phyloP scores from a whole-genome alignment of 2,329 filamentous ascomycete species.

The Nothophoma quercina region DNA sequence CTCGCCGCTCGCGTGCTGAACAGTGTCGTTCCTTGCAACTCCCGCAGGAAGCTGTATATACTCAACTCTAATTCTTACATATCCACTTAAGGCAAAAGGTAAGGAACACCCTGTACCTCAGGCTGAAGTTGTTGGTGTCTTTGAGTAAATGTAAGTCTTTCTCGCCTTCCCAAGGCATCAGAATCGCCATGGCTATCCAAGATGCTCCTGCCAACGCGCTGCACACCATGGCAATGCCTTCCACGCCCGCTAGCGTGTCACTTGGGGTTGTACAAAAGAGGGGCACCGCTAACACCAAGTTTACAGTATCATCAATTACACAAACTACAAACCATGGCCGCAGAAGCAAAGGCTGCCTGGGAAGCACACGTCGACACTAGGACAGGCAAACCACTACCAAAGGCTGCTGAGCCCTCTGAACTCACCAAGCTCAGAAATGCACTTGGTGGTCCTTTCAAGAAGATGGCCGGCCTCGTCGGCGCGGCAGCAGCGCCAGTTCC shows the following conservation, averaged over 20 bases:
- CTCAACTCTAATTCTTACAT: neutral
- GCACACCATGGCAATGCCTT: neutral
- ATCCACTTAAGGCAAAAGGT: neutral
- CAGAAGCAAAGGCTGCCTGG: slow-evolving; percentile 36
- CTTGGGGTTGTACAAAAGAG: neutral
- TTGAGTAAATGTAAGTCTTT: slow-evolving; percentile 16
- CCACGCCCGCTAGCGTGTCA: neutral
- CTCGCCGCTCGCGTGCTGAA: slow-evolving; percentile 5
- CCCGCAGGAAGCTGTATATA: slow-evolving; percentile 1
- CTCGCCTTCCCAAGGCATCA: neutral
- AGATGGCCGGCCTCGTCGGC: slow-evolving; percentile 36
- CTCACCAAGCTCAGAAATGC: slow-evolving; percentile 42
- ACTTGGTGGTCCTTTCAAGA: slow-evolving; percentile 40
- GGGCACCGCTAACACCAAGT: neutral
- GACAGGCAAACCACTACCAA: slow-evolving; percentile 38
- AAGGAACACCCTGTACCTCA: neutral
- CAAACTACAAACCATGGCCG: slow-evolving; percentile 21
- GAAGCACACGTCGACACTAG: slow-evolving; percentile 43
- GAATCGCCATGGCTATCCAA: neutral
- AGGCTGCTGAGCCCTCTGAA: slow-evolving; percentile 41
- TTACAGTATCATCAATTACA: slow-evolving; percentile 7
- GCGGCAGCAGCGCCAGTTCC: slow-evolving; percentile 42
- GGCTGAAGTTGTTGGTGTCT: slow-evolving; percentile 11
- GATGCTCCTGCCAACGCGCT: neutral
- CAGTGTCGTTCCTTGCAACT: slow-evolving; percentile 1